These are phyloP conservation scores for Coccomyxa subellipsoidea DNA, from an alignment of 163 green algal genomes.

Conservation along the genomic window DNA sequence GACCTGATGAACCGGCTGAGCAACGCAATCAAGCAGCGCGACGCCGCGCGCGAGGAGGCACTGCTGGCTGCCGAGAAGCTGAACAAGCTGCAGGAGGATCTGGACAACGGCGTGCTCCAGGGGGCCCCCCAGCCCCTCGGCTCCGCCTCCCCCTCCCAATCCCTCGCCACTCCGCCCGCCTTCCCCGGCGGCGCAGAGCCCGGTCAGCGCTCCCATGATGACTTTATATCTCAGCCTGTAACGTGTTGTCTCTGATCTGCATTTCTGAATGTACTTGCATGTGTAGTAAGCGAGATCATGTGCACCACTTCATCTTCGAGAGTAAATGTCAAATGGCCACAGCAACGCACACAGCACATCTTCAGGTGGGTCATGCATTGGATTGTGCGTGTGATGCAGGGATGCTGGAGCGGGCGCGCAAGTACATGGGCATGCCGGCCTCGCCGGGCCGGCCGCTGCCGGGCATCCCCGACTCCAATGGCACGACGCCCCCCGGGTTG, in stretches of 20 bases:
- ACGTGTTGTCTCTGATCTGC: too few species aligned
- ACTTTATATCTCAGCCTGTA: too few species aligned
- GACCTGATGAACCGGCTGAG: slow-evolving; percentile 79
- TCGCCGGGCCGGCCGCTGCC: not conserved
- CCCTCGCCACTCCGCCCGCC: not conserved
- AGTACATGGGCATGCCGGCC: slow-evolving; percentile 17
- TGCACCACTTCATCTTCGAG: too few species aligned
- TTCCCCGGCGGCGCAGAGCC: not conserved
- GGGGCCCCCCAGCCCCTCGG: not conserved
- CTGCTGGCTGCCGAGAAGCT: slow-evolving; percentile 46
- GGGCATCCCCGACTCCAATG: slow-evolving; percentile 4
- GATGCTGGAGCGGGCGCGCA: slow-evolving; percentile 18
- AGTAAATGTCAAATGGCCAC: too few species aligned
- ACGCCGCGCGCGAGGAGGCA: slow-evolving; percentile 75
- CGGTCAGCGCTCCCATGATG: too few species aligned
- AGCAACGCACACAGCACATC: too few species aligned
- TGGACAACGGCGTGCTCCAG: slow-evolving; percentile 40
- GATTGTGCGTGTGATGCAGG: not conserved
- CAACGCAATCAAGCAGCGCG: slow-evolving; percentile 83
- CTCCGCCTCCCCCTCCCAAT: slow-evolving; percentile 14
- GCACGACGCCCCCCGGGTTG: not conserved
- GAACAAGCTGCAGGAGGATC: slow-evolving; percentile 53
- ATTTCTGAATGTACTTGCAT: too few species aligned
- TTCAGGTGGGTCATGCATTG: not conserved
- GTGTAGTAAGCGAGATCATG: too few species aligned